A percentile compares a stretch with the other conserved stretches of the same genome.
These are phyloP conservation scores for Stygiomarasmius scandens DNA, from an alignment of 1,284 basidiomycete species.

Conservation along the genomic window DNA sequence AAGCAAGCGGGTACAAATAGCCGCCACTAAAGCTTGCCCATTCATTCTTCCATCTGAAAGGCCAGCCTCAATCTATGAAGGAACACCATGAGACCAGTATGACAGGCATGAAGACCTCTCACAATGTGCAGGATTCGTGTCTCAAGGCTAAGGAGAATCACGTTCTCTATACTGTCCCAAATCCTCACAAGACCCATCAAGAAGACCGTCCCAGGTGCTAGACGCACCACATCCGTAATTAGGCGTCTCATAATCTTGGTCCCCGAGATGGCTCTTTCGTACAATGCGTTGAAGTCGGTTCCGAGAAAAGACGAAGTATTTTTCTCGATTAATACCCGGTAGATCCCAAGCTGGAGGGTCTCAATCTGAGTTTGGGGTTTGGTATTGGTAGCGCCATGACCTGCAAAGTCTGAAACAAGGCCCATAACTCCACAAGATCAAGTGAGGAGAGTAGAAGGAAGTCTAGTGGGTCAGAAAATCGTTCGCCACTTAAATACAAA, in stretches of 20 bases:
- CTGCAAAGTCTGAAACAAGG: too few relatives aligned
- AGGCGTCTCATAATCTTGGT: slow-evolving; percentile 20
- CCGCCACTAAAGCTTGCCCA: slow-evolving; percentile 18
- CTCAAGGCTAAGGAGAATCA: slow-evolving; percentile 22
- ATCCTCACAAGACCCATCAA: slow-evolving; percentile 19
- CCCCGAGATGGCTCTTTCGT: slow-evolving; percentile 9
- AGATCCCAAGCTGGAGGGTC: slow-evolving; percentile 11
- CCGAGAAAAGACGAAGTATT: not conserved
- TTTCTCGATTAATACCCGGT: slow-evolving; percentile 7
- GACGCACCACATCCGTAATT: slow-evolving; percentile 16
- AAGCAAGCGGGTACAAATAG: slow-evolving; percentile 19
- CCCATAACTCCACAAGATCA: too few relatives aligned
- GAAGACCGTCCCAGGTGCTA: slow-evolving; percentile 17
- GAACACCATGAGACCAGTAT: too few relatives aligned
- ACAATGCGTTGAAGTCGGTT: not conserved
- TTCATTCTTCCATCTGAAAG: slow-evolving; percentile 20
- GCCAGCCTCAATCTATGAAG: slow-evolving; percentile 27
- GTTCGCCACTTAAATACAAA: too few relatives aligned
- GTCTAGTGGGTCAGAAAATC: too few relatives aligned
- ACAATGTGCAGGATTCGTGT: slow-evolving; percentile 23
- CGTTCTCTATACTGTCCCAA: slow-evolving; percentile 22
- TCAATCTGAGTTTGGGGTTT: slow-evolving; percentile 3
- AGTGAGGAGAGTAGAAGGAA: too few relatives aligned
- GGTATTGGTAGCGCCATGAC: too few relatives aligned
- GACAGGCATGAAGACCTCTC: slow-evolving; percentile 1